These are phyloP conservation scores for Amphibolis antarctica DNA, from an alignment of 106 monocot genomes.

Conservation along the genomic window DNA sequence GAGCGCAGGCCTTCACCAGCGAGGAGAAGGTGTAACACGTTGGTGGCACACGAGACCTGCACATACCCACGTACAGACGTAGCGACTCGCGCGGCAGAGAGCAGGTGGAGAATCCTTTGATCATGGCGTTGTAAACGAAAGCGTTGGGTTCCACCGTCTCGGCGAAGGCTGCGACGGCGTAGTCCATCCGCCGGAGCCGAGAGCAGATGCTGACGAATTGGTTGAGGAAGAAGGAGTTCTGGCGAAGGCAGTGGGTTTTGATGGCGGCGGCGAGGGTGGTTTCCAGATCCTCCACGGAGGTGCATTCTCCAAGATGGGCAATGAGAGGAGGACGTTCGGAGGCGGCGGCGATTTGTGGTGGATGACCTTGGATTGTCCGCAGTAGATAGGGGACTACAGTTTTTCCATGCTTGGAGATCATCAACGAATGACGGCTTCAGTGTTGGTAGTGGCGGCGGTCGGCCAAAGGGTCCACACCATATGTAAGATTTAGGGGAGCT, in stretches of 20 bases:
- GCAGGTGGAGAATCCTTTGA: constrained; percentile 26
- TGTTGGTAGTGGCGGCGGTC: too few relatives aligned
- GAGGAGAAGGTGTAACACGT: constrained; percentile 38
- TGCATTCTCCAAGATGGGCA: too few relatives aligned
- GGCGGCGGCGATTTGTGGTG: too few relatives aligned
- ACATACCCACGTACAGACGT: constrained; percentile 22
- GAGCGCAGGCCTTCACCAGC: constrained; percentile 38
- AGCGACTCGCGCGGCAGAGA: constrained; percentile 11
- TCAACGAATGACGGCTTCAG: too few relatives aligned
- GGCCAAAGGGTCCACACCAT: too few relatives aligned
- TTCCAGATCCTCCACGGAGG: too few relatives aligned
- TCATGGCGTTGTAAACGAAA: constrained; percentile 45
- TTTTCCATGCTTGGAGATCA: too few relatives aligned
- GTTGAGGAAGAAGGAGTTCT: constrained; percentile 40
- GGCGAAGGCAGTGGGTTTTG: constrained; percentile 23
- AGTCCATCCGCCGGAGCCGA: constrained; percentile 9
- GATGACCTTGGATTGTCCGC: too few relatives aligned
- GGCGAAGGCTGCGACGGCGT: constrained; percentile 23
- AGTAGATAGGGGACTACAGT: too few relatives aligned
- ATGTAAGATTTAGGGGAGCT: too few relatives aligned
- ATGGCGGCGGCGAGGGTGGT: constrained; percentile 19
- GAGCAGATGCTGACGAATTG: constrained; percentile 35
- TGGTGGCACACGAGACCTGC: background rate
- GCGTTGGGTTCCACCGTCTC: constrained; percentile 28
- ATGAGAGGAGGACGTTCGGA: too few relatives aligned